Conservation (phyloP, 1,139 yeast species). For the Citeromyces hawaiiensis region DNA sequence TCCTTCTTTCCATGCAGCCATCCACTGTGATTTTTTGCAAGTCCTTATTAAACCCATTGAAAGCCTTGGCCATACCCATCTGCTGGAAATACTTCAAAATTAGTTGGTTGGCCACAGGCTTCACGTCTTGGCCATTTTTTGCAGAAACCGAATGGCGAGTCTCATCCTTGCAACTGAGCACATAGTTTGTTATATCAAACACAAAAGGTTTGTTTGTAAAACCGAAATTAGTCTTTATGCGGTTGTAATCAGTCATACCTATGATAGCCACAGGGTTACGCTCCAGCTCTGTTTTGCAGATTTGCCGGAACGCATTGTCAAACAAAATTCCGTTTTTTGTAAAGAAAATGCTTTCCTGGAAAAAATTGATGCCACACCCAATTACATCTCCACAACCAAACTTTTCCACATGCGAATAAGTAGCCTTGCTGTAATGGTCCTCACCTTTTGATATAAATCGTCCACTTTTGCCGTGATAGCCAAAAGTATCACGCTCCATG, state of each 20-base stretch:
- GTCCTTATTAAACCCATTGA: too few relatives aligned
- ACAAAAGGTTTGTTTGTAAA: conserved; percentile 36
- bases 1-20: neutral
- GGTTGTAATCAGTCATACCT: conserved; percentile 33
- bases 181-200: conserved; percentile 60
- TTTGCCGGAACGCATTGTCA: conserved; percentile 30
- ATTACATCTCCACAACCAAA: conserved; percentile 50
- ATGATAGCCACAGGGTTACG: conserved; percentile 26
- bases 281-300: conserved; percentile 8
- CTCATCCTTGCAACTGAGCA: conserved; percentile 26
- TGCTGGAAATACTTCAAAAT: too few relatives aligned
- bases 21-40: neutral
- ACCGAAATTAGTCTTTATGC: conserved; percentile 64
- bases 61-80: too few relatives aligned
- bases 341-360: conserved; percentile 49
- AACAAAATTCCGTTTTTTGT: conserved; percentile 70
- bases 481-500: conserved; percentile 34
- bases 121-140: neutral
- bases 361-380: conserved; percentile 77
- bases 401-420: conserved; percentile 16
- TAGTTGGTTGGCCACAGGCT: conserved; percentile 4
- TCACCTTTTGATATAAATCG: conserved; percentile 28
- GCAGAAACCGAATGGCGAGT: conserved; percentile 4
- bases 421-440: conserved; percentile 21
- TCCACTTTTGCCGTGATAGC: conserved; percentile 48